Evolutionary conservation across 2,329 filamentous ascomycete genomes (phyloP).

Genomic region (Lanzia echinophila): DNA sequence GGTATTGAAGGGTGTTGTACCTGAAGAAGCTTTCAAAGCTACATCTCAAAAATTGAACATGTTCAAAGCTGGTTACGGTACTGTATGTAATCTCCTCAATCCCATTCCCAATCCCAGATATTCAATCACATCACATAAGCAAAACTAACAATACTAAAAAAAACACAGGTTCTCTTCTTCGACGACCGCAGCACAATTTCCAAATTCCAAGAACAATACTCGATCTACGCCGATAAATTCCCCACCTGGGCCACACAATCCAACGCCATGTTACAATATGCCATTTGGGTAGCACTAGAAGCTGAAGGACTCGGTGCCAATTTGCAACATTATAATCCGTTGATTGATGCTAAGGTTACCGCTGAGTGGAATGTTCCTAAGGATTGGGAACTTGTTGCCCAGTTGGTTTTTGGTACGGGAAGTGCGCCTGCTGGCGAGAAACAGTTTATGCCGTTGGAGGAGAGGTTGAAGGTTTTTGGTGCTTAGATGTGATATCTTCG

Average conservation of each 20-base stretch:
- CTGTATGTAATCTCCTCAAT: slow-evolving; percentile 45
- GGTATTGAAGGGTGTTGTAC: slow-evolving; percentile 61
- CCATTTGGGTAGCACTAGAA: slow-evolving; percentile 75
- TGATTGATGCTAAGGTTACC: slow-evolving; percentile 68
- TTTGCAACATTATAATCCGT: slow-evolving; percentile 88
- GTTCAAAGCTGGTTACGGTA: slow-evolving; percentile 70
- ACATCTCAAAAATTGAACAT: slow-evolving; percentile 31
- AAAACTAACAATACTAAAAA: neutral
- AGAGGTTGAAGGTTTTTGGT: slow-evolving; percentile 59
- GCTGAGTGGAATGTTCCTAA: slow-evolving; percentile 52
- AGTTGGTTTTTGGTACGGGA: slow-evolving; percentile 74
- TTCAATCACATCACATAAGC: neutral
- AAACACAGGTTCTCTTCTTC: slow-evolving; percentile 70
- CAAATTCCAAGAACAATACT: slow-evolving; percentile 59
- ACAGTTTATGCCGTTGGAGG: slow-evolving; percentile 55
- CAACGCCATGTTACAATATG: slow-evolving; percentile 75
- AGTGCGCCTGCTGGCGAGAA: slow-evolving; percentile 54
- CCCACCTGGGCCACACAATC: slow-evolving; percentile 69
- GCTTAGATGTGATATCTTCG: slow-evolving; percentile 21
- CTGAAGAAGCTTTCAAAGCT: slow-evolving; percentile 33
- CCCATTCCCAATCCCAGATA: neutral
- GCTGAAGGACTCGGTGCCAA: slow-evolving; percentile 80
- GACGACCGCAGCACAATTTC: slow-evolving; percentile 66
- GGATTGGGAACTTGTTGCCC: slow-evolving; percentile 71
- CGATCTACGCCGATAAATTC: slow-evolving; percentile 74